A percentile compares a stretch with the other conserved stretches of the same genome.
phyloP scores from a whole-genome alignment of 345 rosid genomes.

The Aquilaria malaccensis region DNA sequence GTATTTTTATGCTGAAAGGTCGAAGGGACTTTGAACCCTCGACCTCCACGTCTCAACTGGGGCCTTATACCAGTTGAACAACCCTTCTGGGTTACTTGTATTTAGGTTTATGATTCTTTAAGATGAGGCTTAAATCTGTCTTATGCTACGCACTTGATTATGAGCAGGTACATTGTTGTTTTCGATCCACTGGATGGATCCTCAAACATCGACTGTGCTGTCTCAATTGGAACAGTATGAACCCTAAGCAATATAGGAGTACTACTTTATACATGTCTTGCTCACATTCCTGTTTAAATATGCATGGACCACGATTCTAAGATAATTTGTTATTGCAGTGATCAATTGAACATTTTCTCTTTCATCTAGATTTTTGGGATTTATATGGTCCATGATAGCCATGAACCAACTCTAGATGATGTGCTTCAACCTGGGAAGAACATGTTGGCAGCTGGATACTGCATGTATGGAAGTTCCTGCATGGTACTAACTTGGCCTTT shows the following conservation, averaged over 20 bases:
- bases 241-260: constrained; percentile 4
- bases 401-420: constrained; percentile 71
- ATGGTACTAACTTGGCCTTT: constrained; percentile 41
- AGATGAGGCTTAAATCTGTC: not conserved
- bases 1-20: too few relatives aligned
- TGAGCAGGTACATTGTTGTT: constrained; percentile 77
- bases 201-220: constrained; percentile 96
- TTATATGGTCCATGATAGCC: constrained; percentile 54
- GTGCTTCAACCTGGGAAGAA: constrained; percentile 89
- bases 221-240: constrained; percentile 91
- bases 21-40: too few relatives aligned
- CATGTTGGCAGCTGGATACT: constrained; percentile 95
- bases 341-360: constrained; percentile 22
- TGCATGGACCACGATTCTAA: constrained; percentile 6
- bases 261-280: not conserved
- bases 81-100: too few relatives aligned
- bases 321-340: constrained; percentile 17
- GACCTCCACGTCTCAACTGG: too few relatives aligned
- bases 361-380: constrained; percentile 85
- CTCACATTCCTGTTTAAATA: constrained; percentile 1
- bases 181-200: constrained; percentile 99
- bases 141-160: not conserved
- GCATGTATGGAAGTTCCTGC: constrained; percentile 99
- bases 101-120: not conserved
- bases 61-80: too few relatives aligned